Conservation (phyloP, 2,329 filamentous ascomycete genomes). For the Fusarium tuaranense region DNA sequence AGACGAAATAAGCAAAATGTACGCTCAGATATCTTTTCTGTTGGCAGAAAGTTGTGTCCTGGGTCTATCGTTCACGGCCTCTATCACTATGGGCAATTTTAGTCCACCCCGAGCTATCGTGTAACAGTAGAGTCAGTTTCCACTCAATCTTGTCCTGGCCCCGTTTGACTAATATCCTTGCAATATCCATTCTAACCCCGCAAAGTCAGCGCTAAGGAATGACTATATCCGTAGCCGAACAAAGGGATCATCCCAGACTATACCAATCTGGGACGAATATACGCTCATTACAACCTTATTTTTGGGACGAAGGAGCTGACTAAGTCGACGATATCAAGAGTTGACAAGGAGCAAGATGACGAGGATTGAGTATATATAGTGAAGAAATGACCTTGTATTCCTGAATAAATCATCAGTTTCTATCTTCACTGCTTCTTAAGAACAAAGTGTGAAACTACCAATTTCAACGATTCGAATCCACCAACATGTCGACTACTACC, state of each 20-base stretch:
- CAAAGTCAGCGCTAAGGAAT: not conserved
- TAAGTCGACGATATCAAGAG: not conserved
- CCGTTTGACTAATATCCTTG: not conserved
- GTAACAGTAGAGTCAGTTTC: not conserved
- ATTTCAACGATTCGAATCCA: not conserved
- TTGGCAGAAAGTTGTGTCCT: not conserved
- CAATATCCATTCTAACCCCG: not conserved
- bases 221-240: not conserved
- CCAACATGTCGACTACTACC: constrained; percentile 9
- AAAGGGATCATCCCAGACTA: not conserved
- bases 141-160: not conserved
- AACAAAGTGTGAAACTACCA: not conserved
- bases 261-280: constrained; percentile 22
- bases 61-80: not conserved
- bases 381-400: not conserved
- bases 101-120: not conserved
- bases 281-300: constrained; percentile 1
- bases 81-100: not conserved
- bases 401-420: not conserved
- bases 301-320: not conserved
- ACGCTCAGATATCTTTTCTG: not conserved
- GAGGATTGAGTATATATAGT: not conserved
- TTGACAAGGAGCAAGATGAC: not conserved
- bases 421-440: not conserved
- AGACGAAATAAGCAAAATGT: not conserved